Base-by-base conservation (phyloP, 2,329 filamentous ascomycete genomes). In the Fusarium xylarioides region DNA sequence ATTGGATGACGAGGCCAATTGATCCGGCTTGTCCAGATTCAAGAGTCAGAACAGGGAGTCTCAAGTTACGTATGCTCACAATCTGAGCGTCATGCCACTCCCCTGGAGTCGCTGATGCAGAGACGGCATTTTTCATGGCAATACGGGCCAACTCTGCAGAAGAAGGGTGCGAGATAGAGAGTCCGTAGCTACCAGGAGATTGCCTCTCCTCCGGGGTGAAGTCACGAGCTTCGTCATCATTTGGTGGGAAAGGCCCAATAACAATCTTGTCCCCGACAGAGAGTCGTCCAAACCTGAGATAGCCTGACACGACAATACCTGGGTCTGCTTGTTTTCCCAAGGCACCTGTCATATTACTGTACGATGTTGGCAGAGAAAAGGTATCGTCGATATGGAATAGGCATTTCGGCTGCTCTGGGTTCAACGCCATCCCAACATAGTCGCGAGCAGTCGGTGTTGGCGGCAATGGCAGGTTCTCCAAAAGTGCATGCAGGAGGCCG, bases 341-440 rank as follows among this genome's bases (percentile, higher is more conserved):
- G 19, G 62, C 68, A 11, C 70, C 73, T 28, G 73, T 60, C 42
- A 79, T 58, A 16, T 56, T 68, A 76, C 70, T 69, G 70, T 90
- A 91, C 4, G 90, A 89, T 2, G 89, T 88, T 2, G 92, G 89
- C 19, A 95, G 88, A 65, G 89, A 93, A 80, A 97, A 98, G 2
- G 95, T 91, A 75, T 98, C 95, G 79, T 98, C 95, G 30, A 98
- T 89, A 78, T 98, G 93, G 78, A 98, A 98, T 4, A 98, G 83
- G 38, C 89, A 89, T 9, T 85, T 84, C 4, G 90, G 89, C 62
- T 89, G 87, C 66, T 90, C 86, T 2, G 89, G 89, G 65, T 90
- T 90, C 59, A 90, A 78, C 4, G 84, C 84, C 46, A 84, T 83
- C 3, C 87, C 87, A n/a, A 87, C 82, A 68, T 86, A 89, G 73